phyloP scores from a whole-genome alignment of 495 filamentous ascomycete genomes.

The Tuber brumale region DNA sequence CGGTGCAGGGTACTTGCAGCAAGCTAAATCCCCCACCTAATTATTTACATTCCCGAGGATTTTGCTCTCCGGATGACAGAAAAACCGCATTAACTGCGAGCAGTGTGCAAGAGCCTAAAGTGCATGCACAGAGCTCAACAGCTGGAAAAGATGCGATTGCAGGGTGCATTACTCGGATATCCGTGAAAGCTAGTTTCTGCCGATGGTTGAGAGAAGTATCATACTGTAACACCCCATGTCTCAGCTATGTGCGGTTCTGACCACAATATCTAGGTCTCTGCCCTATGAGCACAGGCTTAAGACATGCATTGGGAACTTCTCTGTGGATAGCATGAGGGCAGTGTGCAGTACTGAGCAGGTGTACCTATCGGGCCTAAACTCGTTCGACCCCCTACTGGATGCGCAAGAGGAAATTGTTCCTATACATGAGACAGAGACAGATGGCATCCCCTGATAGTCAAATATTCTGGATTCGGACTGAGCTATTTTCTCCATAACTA shows the following conservation, averaged over 20 bases:
- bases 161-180: not conserved
- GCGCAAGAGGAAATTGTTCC: no score
- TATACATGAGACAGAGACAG: no score
- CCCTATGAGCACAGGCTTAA: not conserved
- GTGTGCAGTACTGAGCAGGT: not conserved
- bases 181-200: not conserved
- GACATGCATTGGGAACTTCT: not conserved
- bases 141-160: not conserved
- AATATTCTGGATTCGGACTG: no score
- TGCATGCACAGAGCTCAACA: not conserved
- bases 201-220: not conserved
- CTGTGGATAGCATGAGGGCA: not conserved
- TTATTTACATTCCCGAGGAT: not conserved
- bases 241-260: not conserved
- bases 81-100: not conserved
- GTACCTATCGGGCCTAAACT: not conserved
- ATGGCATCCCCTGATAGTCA: no score
- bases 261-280: not conserved
- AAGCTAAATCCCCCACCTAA: not conserved
- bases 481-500: no score
- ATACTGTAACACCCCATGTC: not conserved
- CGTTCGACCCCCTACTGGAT: no score
- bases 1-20: no score
- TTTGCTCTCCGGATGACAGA: not conserved
- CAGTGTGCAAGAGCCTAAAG: not conserved